These are phyloP conservation scores for Ceratobasidium sp. DNA, from an alignment of 1,284 basidiomycete species.

Conservation along the genomic window DNA sequence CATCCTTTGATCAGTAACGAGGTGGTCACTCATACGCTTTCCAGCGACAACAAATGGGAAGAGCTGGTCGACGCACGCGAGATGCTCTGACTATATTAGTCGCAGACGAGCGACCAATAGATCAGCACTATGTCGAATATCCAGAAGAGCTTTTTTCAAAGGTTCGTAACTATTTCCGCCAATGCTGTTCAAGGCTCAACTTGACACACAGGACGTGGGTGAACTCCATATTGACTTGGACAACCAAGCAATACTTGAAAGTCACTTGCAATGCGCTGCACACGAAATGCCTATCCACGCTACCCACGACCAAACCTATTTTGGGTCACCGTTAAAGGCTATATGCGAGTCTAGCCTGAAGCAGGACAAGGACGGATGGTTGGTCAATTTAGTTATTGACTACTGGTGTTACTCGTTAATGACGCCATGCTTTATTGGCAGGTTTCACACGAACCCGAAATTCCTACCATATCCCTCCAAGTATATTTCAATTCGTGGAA, in stretches of 20 bases:
- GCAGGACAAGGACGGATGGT: slow-evolving; percentile 76
- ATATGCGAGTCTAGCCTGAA: slow-evolving; percentile 64
- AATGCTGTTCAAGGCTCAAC: not conserved
- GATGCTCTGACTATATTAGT: slow-evolving; percentile 85
- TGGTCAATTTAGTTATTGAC: not conserved
- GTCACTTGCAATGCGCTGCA: slow-evolving; percentile 87
- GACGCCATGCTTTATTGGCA: slow-evolving; percentile 49
- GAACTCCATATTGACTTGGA: slow-evolving; percentile 76
- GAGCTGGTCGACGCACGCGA: slow-evolving; percentile 81
- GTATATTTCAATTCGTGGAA: slow-evolving; percentile 77
- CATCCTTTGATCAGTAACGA: slow-evolving; percentile 44
- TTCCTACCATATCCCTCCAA: slow-evolving; percentile 78
- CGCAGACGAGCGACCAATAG: slow-evolving; percentile 73
- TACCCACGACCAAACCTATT: slow-evolving; percentile 70
- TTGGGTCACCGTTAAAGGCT: slow-evolving; percentile 66
- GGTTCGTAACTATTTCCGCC: slow-evolving; percentile 41
- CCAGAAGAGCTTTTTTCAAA: slow-evolving; percentile 74
- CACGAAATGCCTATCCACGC: slow-evolving; percentile 81
- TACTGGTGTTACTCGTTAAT: not conserved
- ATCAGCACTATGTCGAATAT: slow-evolving; percentile 77
- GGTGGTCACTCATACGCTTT: not conserved
- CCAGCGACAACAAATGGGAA: slow-evolving; percentile 85
- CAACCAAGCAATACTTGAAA: slow-evolving; percentile 79
- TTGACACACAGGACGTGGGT: slow-evolving; percentile 55
- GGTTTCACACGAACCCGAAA: slow-evolving; percentile 82